These are phyloP conservation scores for Musa acuminata DNA, from an alignment of 176 grass and related monocot species.

Conservation along the genomic window DNA sequence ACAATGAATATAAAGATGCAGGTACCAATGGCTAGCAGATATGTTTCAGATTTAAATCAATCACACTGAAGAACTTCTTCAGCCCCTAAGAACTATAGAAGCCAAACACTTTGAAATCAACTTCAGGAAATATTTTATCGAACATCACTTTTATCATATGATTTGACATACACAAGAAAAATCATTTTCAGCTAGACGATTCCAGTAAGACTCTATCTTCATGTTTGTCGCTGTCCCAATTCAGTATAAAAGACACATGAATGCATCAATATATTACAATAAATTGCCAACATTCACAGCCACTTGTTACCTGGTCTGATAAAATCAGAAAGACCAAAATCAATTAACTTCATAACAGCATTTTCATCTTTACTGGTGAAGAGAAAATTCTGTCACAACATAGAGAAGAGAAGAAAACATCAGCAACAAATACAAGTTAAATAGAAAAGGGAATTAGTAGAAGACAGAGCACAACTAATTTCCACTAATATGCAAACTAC, in stretches of 20 bases:
- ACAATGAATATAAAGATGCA: no score
- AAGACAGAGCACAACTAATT: neutral
- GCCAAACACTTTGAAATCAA: no score
- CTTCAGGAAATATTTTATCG: no score
- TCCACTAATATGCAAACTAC: neutral
- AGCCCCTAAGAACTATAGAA: no score
- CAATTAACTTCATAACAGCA: constrained; percentile 14
- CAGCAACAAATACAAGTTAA: neutral
- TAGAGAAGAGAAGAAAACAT: neutral
- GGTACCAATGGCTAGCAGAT: no score
- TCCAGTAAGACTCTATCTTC: neutral
- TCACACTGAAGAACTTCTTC: no score
- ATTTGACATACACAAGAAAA: no score
- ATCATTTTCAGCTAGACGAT: no score
- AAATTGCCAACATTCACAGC: neutral
- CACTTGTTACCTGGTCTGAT: neutral
- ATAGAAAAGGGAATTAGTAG: neutral
- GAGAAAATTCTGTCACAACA: constrained; percentile 13
- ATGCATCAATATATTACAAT: neutral
- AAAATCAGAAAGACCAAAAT: constrained; percentile 18
- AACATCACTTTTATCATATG: no score
- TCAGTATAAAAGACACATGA: neutral
- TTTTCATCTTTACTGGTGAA: constrained; percentile 3
- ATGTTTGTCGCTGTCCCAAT: neutral
- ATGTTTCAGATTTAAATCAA: no score